A percentile compares a stretch with the other conserved stretches of the same genome.
Conservation (phyloP, 371 early-diverging fungal species). For the Dichotomocladium elegans region DNA sequence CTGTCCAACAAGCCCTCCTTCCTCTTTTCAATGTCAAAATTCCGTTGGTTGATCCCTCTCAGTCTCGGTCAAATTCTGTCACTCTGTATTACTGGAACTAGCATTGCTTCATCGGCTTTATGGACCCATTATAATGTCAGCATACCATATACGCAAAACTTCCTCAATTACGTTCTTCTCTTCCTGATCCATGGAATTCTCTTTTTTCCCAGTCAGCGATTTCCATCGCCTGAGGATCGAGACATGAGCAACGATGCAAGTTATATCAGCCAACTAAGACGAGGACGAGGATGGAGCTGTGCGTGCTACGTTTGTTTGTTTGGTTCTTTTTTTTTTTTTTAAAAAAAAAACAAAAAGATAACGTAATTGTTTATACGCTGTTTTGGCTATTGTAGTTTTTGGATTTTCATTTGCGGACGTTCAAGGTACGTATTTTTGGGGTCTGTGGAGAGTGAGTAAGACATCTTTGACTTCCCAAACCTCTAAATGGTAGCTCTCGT, state of each 20-base stretch:
- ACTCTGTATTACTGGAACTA: conserved; percentile 41
- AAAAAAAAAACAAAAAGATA: too few species aligned
- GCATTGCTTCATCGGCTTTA: conserved; percentile 38
- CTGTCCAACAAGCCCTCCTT: not conserved
- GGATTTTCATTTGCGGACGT: conserved; percentile 45
- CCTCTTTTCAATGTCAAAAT: not conserved
- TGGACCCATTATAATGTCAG: conserved; percentile 32
- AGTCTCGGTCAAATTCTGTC: conserved; percentile 39
- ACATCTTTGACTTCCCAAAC: too few species aligned
- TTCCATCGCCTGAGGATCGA: too few species aligned
- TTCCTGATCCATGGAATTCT: conserved; percentile 2
- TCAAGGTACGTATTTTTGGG: conserved; percentile 16
- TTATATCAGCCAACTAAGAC: not conserved
- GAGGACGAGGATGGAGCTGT: conserved; percentile 3
- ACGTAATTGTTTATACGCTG: too few species aligned
- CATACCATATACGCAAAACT: conserved; percentile 40
- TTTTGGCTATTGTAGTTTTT: conserved; percentile 13
- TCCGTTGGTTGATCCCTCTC: conserved; percentile 16
- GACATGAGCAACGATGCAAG: not conserved
- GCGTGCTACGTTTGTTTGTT: not conserved
- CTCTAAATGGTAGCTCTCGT: not conserved
- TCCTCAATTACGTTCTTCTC: conserved; percentile 29
- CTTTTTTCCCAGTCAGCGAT: too few species aligned
- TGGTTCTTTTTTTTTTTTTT: too few species aligned
- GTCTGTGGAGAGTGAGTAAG: too few species aligned